Conservation (phyloP, 148 eudicot species). For the Chenopodium berlandieri region DNA sequence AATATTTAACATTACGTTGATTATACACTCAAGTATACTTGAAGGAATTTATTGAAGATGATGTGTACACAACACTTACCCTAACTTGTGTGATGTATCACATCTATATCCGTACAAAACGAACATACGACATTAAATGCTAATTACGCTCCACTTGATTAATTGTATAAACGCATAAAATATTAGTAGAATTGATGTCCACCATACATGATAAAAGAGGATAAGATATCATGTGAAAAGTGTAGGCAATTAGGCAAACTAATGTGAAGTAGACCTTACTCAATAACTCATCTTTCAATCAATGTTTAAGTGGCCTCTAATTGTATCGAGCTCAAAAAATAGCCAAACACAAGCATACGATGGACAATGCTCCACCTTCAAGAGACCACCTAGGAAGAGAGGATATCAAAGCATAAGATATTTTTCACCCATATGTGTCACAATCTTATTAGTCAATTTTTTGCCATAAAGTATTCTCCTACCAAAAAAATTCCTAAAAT, state of each 20-base stretch:
- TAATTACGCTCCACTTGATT: no score
- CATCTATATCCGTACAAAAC: no score
- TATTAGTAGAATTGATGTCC: no score
- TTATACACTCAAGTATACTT: no score
- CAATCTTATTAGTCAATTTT: neutral
- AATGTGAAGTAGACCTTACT: neutral
- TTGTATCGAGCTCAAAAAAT: neutral
- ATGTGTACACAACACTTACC: no score
- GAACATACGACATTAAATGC: no score
- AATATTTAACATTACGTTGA: no score
- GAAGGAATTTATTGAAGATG: no score
- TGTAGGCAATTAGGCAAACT: neutral
- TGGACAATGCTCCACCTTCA: constrained; percentile 5
- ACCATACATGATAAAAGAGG: neutral
- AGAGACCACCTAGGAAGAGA: constrained; percentile 8
- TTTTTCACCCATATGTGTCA: constrained; percentile 7
- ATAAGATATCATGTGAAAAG: neutral
- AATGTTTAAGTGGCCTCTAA: neutral
- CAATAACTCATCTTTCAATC: neutral
- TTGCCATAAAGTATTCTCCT: neutral
- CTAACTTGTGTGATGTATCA: no score
- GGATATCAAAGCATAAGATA: constrained; percentile 6
- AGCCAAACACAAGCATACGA: constrained; percentile 14
- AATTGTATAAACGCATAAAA: no score
- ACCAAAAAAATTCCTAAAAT: neutral